Evolutionary conservation across 108 stramenopile species (phyloP).

Genomic region (Asterionellopsis glacialis): DNA sequence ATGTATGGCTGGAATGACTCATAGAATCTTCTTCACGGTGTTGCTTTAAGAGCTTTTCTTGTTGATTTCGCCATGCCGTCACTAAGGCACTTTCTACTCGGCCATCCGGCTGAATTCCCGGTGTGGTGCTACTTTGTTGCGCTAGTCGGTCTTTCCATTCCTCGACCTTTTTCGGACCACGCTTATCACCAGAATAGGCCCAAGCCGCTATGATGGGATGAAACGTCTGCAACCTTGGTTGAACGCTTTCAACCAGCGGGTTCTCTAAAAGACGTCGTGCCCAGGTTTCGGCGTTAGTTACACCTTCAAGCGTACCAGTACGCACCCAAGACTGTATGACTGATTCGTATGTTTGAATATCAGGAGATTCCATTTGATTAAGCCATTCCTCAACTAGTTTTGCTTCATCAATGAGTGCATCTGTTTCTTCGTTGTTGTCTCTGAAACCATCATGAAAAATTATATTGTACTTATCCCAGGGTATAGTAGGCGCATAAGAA

Average conservation of each 20-base stretch:
- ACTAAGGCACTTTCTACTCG: not conserved
- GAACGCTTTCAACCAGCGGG: slow-evolving; percentile 2
- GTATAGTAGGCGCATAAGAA: slow-evolving; percentile 12
- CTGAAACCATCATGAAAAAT: slow-evolving; percentile 37
- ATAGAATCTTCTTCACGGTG: not conserved
- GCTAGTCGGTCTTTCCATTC: slow-evolving; percentile 39
- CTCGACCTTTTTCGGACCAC: slow-evolving; percentile 44
- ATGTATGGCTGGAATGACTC: too few relatives aligned
- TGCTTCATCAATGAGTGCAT: slow-evolving; percentile 29
- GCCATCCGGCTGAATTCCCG: not conserved
- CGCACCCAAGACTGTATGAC: slow-evolving; percentile 72
- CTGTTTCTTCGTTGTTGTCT: slow-evolving; percentile 13
- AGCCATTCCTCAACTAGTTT: slow-evolving; percentile 48
- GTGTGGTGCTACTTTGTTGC: not conserved
- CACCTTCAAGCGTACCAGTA: slow-evolving; percentile 54
- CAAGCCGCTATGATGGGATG: slow-evolving; percentile 70
- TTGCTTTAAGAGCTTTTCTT: not conserved
- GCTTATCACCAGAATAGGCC: slow-evolving; percentile 38
- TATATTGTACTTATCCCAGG: slow-evolving; percentile 37
- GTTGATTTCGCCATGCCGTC: not conserved
- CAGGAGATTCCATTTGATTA: slow-evolving; percentile 38
- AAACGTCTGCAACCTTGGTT: slow-evolving; percentile 43
- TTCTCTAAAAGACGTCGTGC: slow-evolving; percentile 16
- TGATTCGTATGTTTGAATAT: slow-evolving; percentile 63
- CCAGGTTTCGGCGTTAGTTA: slow-evolving; percentile 44